phyloP scores from a whole-genome alignment of 306 rosid species.

The barrel medic (Medicago truncatula) region DNA sequence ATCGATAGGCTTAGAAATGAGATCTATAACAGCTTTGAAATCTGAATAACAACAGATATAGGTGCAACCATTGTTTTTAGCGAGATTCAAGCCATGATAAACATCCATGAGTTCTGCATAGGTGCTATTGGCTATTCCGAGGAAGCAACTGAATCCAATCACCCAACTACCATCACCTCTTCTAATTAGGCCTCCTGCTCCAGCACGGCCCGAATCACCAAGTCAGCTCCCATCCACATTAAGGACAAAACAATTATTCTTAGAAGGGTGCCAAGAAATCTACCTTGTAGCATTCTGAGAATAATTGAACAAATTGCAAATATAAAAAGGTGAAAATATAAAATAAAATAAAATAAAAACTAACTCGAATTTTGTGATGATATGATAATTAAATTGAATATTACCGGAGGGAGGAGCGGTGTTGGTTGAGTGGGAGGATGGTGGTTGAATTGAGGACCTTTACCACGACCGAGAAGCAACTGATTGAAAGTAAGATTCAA shows the following conservation, averaged over 20 bases:
- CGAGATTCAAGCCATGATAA: not conserved
- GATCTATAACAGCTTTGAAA: not conserved
- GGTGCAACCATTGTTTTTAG: not conserved
- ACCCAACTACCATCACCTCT: not conserved
- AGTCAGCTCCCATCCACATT: not conserved
- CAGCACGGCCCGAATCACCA: not conserved
- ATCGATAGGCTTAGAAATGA: not conserved
- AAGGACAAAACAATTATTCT: not conserved
- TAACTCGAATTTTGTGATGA: too few species aligned
- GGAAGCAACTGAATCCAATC: not conserved
- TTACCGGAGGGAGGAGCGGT: too few species aligned
- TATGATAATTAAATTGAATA: too few species aligned
- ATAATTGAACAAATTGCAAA: not conserved
- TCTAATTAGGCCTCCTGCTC: not conserved
- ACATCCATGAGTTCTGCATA: not conserved
- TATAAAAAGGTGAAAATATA: too few species aligned
- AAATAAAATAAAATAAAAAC: too few species aligned
- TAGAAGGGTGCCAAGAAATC: constrained; percentile 16
- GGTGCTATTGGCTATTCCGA: not conserved
- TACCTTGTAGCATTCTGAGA: not conserved
- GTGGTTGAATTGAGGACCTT: too few species aligned
- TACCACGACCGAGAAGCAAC: not conserved
- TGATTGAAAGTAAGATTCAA: constrained; percentile 80
- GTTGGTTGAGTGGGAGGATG: too few species aligned
- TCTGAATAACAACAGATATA: not conserved